A percentile compares a stretch with the other conserved stretches of the same genome.
phyloP scores from a whole-genome alignment of 139 green algal genomes.

The Spirogloea muscicola region DNA sequence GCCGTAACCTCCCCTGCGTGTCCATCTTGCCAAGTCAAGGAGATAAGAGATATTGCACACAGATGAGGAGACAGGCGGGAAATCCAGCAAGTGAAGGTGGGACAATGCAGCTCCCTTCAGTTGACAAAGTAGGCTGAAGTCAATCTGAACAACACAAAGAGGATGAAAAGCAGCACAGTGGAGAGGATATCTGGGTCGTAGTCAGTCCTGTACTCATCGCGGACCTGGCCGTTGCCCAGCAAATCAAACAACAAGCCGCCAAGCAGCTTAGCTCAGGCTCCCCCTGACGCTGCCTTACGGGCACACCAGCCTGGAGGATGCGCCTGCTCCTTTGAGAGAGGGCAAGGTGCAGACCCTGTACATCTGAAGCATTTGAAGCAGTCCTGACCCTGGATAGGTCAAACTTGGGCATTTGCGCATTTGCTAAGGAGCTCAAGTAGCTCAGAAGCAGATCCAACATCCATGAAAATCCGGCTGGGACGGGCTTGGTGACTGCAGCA shows the following conservation, averaged over 20 bases:
- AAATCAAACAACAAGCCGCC: no score
- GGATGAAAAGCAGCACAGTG: not conserved
- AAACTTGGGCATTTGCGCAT: not conserved
- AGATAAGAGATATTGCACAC: no score
- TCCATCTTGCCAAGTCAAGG: no score
- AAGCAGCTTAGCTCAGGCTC: no score
- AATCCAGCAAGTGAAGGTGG: no score
- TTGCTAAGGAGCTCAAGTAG: not conserved
- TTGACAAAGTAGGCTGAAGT: no score
- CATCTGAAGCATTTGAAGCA: not conserved
- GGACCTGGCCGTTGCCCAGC: conserved; percentile 55
- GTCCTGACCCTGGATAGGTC: not conserved
- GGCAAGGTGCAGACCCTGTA: no score
- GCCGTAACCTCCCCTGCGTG: conserved; percentile 24
- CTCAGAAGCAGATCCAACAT: not conserved
- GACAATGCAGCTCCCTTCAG: no score
- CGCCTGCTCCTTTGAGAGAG: no score
- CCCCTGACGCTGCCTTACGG: no score
- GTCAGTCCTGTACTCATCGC: conserved; percentile 93
- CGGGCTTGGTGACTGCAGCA: not conserved
- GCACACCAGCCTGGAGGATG: no score
- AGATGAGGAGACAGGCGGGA: no score
- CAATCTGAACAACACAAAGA: not conserved
- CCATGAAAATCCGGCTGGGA: not conserved
- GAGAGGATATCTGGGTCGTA: conserved; percentile 74